Conservation (phyloP, 1,139 yeast species). For the Pichia norvegensis region DNA sequence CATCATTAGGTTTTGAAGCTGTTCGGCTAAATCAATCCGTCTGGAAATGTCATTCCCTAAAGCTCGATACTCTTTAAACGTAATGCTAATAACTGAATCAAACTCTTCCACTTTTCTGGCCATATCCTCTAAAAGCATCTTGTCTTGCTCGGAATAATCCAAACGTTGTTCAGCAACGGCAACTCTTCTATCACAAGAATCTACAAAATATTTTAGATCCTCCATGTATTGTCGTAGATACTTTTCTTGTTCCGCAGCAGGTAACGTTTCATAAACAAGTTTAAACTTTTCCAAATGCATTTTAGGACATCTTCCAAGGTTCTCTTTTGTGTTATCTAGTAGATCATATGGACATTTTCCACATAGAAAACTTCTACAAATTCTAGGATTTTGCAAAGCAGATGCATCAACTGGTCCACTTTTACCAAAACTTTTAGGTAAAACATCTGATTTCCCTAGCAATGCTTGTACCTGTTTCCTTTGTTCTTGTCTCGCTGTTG, state of each 20-base stretch:
- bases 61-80: slow-evolving; percentile 41
- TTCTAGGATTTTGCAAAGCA: slow-evolving; percentile 52
- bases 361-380: slow-evolving; percentile 75
- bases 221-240: slow-evolving; percentile 25
- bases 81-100: slow-evolving; percentile 60
- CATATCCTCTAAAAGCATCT: slow-evolving; percentile 47
- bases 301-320: slow-evolving; percentile 72
- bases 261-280: slow-evolving; percentile 49
- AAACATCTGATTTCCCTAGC: slow-evolving; percentile 61
- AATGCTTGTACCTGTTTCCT: slow-evolving; percentile 69
- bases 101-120: slow-evolving; percentile 60
- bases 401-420: slow-evolving; percentile 2
- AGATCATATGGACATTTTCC: slow-evolving; percentile 89
- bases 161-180: slow-evolving; percentile 57
- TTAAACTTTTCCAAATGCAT: slow-evolving; percentile 72
- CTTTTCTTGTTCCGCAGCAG: slow-evolving; percentile 12
- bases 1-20: slow-evolving; percentile 36
- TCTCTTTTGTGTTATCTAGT: slow-evolving; percentile 76
- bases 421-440: slow-evolving; percentile 22
- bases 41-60: slow-evolving; percentile 43
- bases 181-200: slow-evolving; percentile 63
- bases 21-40: slow-evolving; percentile 39
- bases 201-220: slow-evolving; percentile 47
- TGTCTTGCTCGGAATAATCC: slow-evolving; percentile 62
- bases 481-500: slow-evolving; percentile 61